Conservation (phyloP, 2,329 filamentous ascomycete species). For the Xylariaceae sp. region DNA sequence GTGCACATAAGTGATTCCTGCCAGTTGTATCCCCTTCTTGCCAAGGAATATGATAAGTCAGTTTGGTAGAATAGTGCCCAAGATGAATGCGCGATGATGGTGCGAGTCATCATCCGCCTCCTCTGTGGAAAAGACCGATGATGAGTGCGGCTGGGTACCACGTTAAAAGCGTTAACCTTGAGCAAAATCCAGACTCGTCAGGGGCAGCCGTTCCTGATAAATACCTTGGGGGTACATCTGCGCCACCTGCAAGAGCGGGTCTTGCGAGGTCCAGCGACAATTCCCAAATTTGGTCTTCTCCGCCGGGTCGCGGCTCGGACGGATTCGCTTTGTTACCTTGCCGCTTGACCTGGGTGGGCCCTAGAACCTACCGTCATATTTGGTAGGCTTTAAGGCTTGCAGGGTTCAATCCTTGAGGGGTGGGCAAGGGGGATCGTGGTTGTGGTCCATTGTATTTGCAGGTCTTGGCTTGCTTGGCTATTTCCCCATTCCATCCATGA, state of each 20-base stretch:
- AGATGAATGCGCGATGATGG: too few relatives aligned
- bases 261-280: constrained; percentile 26
- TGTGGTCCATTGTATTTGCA: constrained; percentile 19
- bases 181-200: constrained; percentile 24
- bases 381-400: constrained; percentile 27
- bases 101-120: constrained; percentile 22
- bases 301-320: constrained; percentile 32
- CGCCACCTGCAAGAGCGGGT: constrained; percentile 23
- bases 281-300: constrained; percentile 31
- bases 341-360: constrained; percentile 28
- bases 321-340: constrained; percentile 31
- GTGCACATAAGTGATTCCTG: too few relatives aligned
- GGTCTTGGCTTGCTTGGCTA: constrained; percentile 26
- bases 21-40: too few relatives aligned
- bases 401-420: constrained; percentile 14
- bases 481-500: constrained; percentile 17
- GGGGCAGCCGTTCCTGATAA: constrained; percentile 22
- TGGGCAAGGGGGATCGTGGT: constrained; percentile 2
- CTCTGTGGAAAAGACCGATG: constrained; percentile 17
- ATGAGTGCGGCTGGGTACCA: constrained; percentile 23
- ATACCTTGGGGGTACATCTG: constrained; percentile 23
- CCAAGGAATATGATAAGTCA: too few relatives aligned
- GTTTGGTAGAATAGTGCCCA: too few relatives aligned
- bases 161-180: constrained; percentile 22
- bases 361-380: constrained; percentile 26